Evolutionary conservation across 495 filamentous ascomycete species (phyloP), one percentile per base, ranked within the genome.

Genomic region (Tuber brumale): DNA sequence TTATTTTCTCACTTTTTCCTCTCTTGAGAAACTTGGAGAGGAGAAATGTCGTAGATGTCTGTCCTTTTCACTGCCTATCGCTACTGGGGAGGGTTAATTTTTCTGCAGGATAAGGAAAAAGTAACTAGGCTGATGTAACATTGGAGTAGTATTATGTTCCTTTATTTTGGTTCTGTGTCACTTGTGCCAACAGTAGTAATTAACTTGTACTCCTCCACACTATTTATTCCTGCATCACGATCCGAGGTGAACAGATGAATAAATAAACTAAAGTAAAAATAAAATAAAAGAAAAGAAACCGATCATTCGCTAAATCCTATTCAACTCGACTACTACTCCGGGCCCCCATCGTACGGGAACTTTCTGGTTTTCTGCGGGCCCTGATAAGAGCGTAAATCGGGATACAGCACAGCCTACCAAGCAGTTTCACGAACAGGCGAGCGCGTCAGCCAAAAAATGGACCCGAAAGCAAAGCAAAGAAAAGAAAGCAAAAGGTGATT

Each of bases 341-440:
- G 27, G 57, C 14, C 19, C 57, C 7, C 12, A 18, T 66, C 57
- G 12, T 75, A 70, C 23, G 73, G 70, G 39, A 70, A 78, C 61
- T 76, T 78, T 69, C 74, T 72, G n/a, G 43, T 66, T 61, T 44
- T 46, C 51, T 78, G 61, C 19, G 43, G 43, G 42, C 69, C 76
- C 70, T 77, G 51, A 72, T 70, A 75, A 69, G 73, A 72, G 70
- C 43, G 27, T 42, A 75, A 76, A 78, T 78, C 51, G 75, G 76
- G 73, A 76, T 76, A 73, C 23, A 76, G 19, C 21, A 46, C 23
- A 57, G 70, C 42, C 74, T 78, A 78, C 57, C n/a, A 66, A 18
- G 18, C 27, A 66, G 27, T 66, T 66, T 66, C 27, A 35, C 57
- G 14, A 35, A 66, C 6, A 35, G 31, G 14, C 27, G 27, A 35